These are phyloP conservation scores for Thamnidium elegans DNA, from an alignment of 192 early-diverging fungal species.

Conservation along the genomic window DNA sequence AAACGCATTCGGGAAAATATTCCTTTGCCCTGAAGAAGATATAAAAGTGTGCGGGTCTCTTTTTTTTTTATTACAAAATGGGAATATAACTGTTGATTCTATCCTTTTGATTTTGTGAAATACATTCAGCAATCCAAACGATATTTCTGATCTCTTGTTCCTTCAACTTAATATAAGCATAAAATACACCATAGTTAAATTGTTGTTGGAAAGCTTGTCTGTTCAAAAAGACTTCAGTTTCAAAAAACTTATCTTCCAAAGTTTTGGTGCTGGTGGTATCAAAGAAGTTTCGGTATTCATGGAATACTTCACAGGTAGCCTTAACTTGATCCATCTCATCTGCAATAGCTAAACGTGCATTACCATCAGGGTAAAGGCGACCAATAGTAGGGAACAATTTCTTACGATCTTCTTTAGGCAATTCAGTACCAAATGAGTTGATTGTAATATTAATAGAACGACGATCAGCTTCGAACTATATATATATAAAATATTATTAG, in stretches of 20 bases:
- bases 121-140: slow-evolving; percentile 99
- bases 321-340: slow-evolving; percentile 98
- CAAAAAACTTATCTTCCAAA: slow-evolving; percentile 95
- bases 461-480: slow-evolving; percentile 95
- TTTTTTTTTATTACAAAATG: slow-evolving; percentile 20
- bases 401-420: slow-evolving; percentile 92
- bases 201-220: slow-evolving; percentile 91
- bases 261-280: slow-evolving; percentile 59
- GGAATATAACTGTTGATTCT: slow-evolving; percentile 92
- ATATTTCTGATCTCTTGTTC: slow-evolving; percentile 99
- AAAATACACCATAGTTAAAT: slow-evolving; percentile 96
- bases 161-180: slow-evolving; percentile 91
- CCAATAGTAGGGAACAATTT: slow-evolving; percentile 93
- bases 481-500: neutral
- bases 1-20: no score
- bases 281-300: slow-evolving; percentile 89
- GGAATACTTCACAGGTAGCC: slow-evolving; percentile 73
- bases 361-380: slow-evolving; percentile 90
- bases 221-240: slow-evolving; percentile 92
- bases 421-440: slow-evolving; percentile 97
- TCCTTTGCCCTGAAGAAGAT: no score
- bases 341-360: slow-evolving; percentile 72
- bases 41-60: neutral
- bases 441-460: slow-evolving; percentile 98
- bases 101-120: slow-evolving; percentile 96